Evolutionary conservation across 805 yeast genomes (phyloP), one percentile per base, ranked within the genome.

Genomic region (Wickerhamiella hasegawae): DNA sequence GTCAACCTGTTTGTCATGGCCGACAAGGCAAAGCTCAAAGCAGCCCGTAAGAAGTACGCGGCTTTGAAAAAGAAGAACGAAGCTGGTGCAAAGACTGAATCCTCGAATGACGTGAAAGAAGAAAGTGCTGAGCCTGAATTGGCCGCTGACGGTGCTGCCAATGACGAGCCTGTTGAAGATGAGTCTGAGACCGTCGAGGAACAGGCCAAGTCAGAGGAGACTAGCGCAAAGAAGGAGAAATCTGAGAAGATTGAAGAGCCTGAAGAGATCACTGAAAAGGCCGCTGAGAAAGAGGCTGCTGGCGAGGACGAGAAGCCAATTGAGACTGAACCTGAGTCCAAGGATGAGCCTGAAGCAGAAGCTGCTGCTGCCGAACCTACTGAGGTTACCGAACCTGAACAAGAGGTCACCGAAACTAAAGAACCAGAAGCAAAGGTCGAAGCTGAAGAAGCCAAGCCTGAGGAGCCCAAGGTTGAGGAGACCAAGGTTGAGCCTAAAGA

Each of bases 1-100:
- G n/a, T n/a, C n/a, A n/a, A n/a, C n/a, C n/a, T n/a, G n/a, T n/a
- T n/a, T n/a, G n/a, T n/a, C 17, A 28, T 31, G 38, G 30, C 33
- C 22, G 34, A 39, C 28, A 40, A 40, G 32, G 79, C 73, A 49
- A 70, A 73, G 52, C 60, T 80, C 33, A 83, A 76, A 43, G 77
- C 76, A 2, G 90, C 87, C 4, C 68, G 78, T 47, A 76, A 74
- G 58, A 69, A 74, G 64, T 71, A 63, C 44, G 84, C 77, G 40
- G 81, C 76, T 47, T 57, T 78, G 62, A 78, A 71, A 55, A 70
- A 70, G 56, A 64, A 64, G 54, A 63, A 59, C 51, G 69, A 65
- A 51, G 34, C 32, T 3, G 49, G 40, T 24, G 40, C 25, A 3
- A 32, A 34, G 15, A 34, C 34, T 35, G 45, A 45, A 17, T 33